phyloP scores from a whole-genome alignment of 768 basidiomycete genomes.

The Podaxis sp. region DNA sequence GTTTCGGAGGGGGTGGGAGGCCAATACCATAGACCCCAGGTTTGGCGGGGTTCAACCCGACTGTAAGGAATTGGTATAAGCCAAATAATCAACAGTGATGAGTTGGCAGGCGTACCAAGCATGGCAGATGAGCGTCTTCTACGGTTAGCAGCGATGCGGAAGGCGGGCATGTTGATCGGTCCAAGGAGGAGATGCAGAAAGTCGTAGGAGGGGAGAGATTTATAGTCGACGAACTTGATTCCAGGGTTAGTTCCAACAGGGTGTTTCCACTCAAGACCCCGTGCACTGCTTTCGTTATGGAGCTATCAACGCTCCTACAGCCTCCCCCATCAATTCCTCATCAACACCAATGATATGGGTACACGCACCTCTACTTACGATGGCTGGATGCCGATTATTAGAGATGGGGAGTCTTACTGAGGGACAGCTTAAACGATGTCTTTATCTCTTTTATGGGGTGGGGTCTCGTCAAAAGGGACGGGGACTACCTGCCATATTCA shows the following conservation, averaged over 20 bases:
- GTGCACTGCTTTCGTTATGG: conserved; percentile 8
- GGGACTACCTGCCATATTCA: conserved; percentile 1
- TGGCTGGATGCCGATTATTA: background rate
- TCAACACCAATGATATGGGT: conserved; percentile 2
- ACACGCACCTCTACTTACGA: conserved; percentile 11
- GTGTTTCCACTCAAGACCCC: conserved; percentile 6
- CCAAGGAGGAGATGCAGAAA: background rate
- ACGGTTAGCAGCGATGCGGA: conserved; percentile 4
- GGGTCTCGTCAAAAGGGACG: background rate
- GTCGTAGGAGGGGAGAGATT: background rate
- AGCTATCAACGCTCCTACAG: conserved; percentile 9
- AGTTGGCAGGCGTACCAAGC: background rate
- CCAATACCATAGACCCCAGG: conserved; percentile 26
- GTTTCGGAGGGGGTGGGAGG: conserved; percentile 19
- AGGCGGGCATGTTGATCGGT: conserved; percentile 12
- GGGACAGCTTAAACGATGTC: background rate
- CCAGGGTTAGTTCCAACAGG: conserved; percentile 2
- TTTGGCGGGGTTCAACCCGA: conserved; percentile 26
- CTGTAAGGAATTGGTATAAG: background rate
- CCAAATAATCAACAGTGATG: background rate
- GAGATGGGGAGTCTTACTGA: background rate
- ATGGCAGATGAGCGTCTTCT: conserved; percentile 15
- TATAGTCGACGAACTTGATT: background rate
- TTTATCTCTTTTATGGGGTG: conserved; percentile 11
- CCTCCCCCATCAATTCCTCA: background rate